A percentile compares a stretch with the other conserved stretches of the same genome.
Evolutionary conservation across 768 basidiomycete species (phyloP).

Genomic region (Russula virescens): DNA sequence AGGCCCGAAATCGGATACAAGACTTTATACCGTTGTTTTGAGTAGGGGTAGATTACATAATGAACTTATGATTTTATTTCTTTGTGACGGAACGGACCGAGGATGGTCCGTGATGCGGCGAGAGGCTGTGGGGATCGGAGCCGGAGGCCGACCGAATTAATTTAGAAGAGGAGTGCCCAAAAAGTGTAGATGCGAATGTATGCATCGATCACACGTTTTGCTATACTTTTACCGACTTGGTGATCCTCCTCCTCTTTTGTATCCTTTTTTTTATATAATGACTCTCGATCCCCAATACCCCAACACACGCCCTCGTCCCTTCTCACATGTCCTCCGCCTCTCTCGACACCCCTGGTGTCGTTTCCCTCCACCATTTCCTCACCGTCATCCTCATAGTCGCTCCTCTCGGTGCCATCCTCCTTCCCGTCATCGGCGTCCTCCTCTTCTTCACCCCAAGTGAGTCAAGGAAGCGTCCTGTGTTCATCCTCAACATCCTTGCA

Average conservation of each 20-base stretch:
- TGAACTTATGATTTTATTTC: too few species aligned
- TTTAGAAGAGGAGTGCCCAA: too few species aligned
- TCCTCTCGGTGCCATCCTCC: conserved; percentile 17
- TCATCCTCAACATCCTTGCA: conserved; percentile 23
- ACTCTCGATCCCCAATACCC: not conserved
- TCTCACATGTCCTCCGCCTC: not conserved
- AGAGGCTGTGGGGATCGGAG: too few species aligned
- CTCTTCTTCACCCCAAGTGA: conserved; percentile 18
- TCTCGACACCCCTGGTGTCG: not conserved
- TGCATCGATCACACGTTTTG: too few species aligned
- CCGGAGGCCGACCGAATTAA: too few species aligned
- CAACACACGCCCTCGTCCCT: not conserved
- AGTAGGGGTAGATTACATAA: not conserved
- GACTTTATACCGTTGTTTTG: conserved; percentile 91
- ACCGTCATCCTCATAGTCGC: conserved; percentile 22
- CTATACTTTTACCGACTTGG: too few species aligned
- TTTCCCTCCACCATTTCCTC: conserved; percentile 13
- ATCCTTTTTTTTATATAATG: too few species aligned
- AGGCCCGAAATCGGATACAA: conserved; percentile 91
- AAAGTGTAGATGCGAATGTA: too few species aligned
- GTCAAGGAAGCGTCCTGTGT: conserved; percentile 20
- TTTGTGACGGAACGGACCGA: too few species aligned
- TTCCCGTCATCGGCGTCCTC: conserved; percentile 19
- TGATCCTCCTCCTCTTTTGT: too few species aligned
- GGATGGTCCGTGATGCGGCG: too few species aligned